Base-by-base conservation (phyloP, 306 rosid species). In the Quillaja saponaria region DNA sequence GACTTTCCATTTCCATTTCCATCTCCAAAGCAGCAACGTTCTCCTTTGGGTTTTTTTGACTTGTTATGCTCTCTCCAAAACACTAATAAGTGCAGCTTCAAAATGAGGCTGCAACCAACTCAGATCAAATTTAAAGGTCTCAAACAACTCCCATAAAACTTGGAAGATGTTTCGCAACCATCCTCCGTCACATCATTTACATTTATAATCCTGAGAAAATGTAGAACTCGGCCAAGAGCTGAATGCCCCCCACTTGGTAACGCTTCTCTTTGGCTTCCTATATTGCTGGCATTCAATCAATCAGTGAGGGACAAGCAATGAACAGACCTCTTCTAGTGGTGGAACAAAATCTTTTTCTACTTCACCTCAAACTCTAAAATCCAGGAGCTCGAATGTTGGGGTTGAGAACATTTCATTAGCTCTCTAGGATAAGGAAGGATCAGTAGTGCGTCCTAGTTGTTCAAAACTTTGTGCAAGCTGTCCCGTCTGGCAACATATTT, bases 161-260 rank as follows among this genome's bases (percentile, higher is more conserved):
- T 66, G n/a, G 51, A 11, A 73, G 78, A 20, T 59, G 11, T n/a
- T 13, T 39, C 3, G 1, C 38, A 73, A 1, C 58, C 45, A 14
- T 50, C 63, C 0, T 58, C 64, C 20, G 33, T 6, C 78, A 73
- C 58, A 16, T 66, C 68, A 46, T 17, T 58, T 15, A 10, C 64
- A 45, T 21, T 66, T 21, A 14, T 66, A 17, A 49, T 44, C 63
- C 51, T 59, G 0, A 73, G 78, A 21, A 73, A 73, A 66, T 73
- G 39, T 2, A 73, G 28, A 11, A 73, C 58, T 15, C 73, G 28
- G 5, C 78, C 78, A 1, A 73, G 35, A 35, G 73, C 73, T 73
- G 6, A 73, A 66, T 6, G 73, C n/a, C n/a, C n/a, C 31, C 73
- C 78, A 73, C 35, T 66, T 49, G 9, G 0, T 20, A 52, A 55